These are phyloP conservation scores for Citrus cavaleriei DNA, from an alignment of 345 rosid genomes.

Conservation along the genomic window DNA sequence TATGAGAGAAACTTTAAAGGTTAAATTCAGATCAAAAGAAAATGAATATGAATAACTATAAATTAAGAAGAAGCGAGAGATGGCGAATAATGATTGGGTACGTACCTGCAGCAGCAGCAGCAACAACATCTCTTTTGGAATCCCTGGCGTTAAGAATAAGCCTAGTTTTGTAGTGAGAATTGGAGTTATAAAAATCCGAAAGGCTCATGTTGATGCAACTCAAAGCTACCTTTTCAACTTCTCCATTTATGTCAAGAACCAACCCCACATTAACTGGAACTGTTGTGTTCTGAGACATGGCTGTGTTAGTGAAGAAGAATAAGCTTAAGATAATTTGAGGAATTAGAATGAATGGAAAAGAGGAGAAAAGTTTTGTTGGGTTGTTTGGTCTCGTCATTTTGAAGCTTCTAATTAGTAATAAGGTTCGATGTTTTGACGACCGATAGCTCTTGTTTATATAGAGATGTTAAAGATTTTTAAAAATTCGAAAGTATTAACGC, in stretches of 20 bases:
- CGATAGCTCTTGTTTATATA: not conserved
- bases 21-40: no score
- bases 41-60: not conserved
- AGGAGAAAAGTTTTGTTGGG: no score
- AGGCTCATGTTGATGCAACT: constrained; percentile 54
- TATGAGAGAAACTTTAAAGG: not conserved
- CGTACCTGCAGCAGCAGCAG: constrained; percentile 58
- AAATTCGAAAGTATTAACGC: no score
- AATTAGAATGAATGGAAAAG: no score
- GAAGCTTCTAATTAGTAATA: no score
- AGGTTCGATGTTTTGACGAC: not conserved
- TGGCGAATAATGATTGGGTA: not conserved
- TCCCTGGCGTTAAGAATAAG: constrained; percentile 33
- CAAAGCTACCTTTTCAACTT: constrained; percentile 17
- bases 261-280: constrained; percentile 45
- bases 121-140: constrained; percentile 37
- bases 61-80: not conserved
- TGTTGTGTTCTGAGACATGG: not conserved
- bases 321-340: no score
- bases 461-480: no score
- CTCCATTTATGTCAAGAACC: constrained; percentile 35
- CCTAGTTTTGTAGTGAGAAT: constrained; percentile 42
- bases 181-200: constrained; percentile 41
- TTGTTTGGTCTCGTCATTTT: no score
- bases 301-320: no score